phyloP scores from a whole-genome alignment of 1,284 basidiomycete species.

The Mycosarcoma mackinlayi region DNA sequence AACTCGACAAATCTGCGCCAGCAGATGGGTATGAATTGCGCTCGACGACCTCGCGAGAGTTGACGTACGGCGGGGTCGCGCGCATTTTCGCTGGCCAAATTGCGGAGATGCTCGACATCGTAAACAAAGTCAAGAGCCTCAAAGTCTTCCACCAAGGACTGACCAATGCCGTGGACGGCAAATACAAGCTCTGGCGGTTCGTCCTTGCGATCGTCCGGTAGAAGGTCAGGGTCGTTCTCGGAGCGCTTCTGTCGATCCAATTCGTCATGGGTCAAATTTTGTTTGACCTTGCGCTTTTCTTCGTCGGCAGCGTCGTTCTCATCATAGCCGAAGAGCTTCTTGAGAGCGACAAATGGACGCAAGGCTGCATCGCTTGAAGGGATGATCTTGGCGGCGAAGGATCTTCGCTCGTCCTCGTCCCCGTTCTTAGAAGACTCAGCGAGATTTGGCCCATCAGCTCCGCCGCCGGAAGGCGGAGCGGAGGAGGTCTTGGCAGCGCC shows the following conservation, averaged over 20 bases:
- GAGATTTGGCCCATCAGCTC: slow-evolving; percentile 31
- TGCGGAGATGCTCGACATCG: slow-evolving; percentile 57
- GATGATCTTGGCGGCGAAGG: slow-evolving; percentile 38
- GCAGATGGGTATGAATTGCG: slow-evolving; percentile 73
- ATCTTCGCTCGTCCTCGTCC: slow-evolving; percentile 33
- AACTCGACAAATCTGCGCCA: slow-evolving; percentile 72
- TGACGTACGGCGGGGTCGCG: slow-evolving; percentile 41
- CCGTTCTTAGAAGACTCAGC: slow-evolving; percentile 16
- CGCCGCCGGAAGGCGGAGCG: slow-evolving; percentile 37
- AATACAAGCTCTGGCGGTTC: slow-evolving; percentile 62
- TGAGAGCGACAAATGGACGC: slow-evolving; percentile 41
- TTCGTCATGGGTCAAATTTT: slow-evolving; percentile 53
- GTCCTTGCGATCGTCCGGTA: slow-evolving; percentile 50
- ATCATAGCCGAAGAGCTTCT: slow-evolving; percentile 48
- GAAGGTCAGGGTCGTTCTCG: slow-evolving; percentile 18
- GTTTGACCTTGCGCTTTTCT: slow-evolving; percentile 50
- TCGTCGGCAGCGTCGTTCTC: slow-evolving; percentile 49
- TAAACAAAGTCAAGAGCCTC: slow-evolving; percentile 61
- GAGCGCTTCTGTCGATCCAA: slow-evolving; percentile 29
- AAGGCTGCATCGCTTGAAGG: slow-evolving; percentile 50
- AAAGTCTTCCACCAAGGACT: slow-evolving; percentile 59
- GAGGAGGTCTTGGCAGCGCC: slow-evolving; percentile 47
- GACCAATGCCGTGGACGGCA: slow-evolving; percentile 61
- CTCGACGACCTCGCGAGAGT: slow-evolving; percentile 65
- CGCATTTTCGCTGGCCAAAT: slow-evolving; percentile 44